Conservation (phyloP, 2,329 filamentous ascomycete species). For the Aspergillus viridinutans region DNA sequence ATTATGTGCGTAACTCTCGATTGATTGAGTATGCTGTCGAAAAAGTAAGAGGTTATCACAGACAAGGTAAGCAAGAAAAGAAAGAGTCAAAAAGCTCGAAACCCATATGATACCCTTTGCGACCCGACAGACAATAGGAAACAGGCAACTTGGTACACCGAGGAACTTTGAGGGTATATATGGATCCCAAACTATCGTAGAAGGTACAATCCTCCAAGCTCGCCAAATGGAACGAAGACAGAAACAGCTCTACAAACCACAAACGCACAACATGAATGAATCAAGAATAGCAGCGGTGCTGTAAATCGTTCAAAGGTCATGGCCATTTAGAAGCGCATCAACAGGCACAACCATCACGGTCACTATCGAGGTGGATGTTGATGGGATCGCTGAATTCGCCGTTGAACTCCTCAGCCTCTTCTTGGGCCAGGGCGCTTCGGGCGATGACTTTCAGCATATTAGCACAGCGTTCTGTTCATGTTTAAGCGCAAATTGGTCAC, state of each 20-base stretch:
- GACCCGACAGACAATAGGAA: conserved; percentile 11
- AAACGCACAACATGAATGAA: conserved; percentile 10
- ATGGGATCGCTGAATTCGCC: conserved; percentile 97
- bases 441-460: conserved; percentile 69
- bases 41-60: conserved; percentile 9
- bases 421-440: conserved; percentile 88
- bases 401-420: conserved; percentile 96
- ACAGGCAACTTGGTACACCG: conserved; percentile 12
- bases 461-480: conserved; percentile 2
- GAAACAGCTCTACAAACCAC: conserved; percentile 14
- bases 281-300: conserved; percentile 16
- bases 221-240: neutral
- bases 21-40: neutral
- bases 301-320: conserved; percentile 22
- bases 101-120: conserved; percentile 7
- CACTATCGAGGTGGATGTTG: conserved; percentile 94
- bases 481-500: conserved; percentile 10
- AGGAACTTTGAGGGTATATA: conserved; percentile 14
- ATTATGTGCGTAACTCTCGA: conserved; percentile 24
- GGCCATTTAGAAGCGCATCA: conserved; percentile 45
- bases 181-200: conserved; percentile 6
- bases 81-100: conserved; percentile 7
- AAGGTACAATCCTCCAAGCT: conserved; percentile 7
- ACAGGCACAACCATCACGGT: conserved; percentile 89
- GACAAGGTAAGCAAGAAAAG: conserved; percentile 3